These are phyloP conservation scores for Starmera dryadoides DNA, from an alignment of 805 yeast genomes.

Conservation along the genomic window DNA sequence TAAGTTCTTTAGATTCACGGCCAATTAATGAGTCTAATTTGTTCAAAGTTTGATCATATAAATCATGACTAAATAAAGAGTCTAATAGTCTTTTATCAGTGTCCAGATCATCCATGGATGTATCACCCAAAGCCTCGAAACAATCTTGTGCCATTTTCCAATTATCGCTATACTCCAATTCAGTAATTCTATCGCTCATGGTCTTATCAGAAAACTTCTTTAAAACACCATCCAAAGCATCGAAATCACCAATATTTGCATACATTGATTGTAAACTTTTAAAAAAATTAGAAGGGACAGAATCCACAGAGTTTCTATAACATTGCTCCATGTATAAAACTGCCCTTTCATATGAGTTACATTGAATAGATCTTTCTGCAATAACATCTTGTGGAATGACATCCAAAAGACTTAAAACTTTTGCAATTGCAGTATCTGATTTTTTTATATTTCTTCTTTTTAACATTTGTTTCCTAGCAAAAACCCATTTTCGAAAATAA, in stretches of 20 bases:
- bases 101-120: conserved; percentile 15
- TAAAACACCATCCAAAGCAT: conserved; percentile 81
- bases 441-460: conserved; percentile 14
- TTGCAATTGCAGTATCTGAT: conserved; percentile 22
- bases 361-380: conserved; percentile 74
- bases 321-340: conserved; percentile 79
- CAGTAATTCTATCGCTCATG: conserved; percentile 67
- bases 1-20: neutral
- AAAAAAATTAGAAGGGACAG: conserved; percentile 22
- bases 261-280: conserved; percentile 69
- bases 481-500: conserved; percentile 71
- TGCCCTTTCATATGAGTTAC: conserved; percentile 83
- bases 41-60: conserved; percentile 46
- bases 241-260: conserved; percentile 82
- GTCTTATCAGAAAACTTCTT: conserved; percentile 63
- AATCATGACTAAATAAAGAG: conserved; percentile 70
- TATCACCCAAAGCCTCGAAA: conserved; percentile 55
- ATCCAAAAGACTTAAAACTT: conserved; percentile 42
- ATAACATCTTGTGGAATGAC: conserved; percentile 60
- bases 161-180: conserved; percentile 76
- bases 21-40: conserved; percentile 12
- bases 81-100: conserved; percentile 50
- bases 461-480: conserved; percentile 15
- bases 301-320: conserved; percentile 35
- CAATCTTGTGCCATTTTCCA: conserved; percentile 88